phyloP scores from a whole-genome alignment of 495 filamentous ascomycete species.

The Lophiostoma macrostomum region DNA sequence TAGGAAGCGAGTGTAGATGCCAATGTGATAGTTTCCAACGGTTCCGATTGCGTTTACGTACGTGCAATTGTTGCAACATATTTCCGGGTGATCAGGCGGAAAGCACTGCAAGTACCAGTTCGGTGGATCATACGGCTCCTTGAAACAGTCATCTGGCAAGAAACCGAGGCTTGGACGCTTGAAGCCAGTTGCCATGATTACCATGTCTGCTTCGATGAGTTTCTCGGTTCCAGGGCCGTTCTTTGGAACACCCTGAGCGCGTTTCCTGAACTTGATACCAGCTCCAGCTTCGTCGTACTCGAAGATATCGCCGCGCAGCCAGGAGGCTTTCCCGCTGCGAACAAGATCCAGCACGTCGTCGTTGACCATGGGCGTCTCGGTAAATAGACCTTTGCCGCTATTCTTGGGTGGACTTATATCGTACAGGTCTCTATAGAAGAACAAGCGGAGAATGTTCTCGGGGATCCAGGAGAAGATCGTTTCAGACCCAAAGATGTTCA shows the following conservation, averaged over 20 bases:
- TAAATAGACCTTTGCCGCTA: constrained; percentile 65
- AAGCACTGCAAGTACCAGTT: constrained; percentile 89
- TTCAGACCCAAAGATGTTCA: constrained; percentile 79
- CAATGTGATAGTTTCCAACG: constrained; percentile 83
- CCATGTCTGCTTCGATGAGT: constrained; percentile 66
- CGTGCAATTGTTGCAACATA: constrained; percentile 80
- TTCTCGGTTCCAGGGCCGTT: constrained; percentile 65
- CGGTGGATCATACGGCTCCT: constrained; percentile 68
- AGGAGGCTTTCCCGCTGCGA: constrained; percentile 69
- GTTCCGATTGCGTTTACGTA: constrained; percentile 79
- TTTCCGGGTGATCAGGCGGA: constrained; percentile 60
- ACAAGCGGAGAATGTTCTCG: constrained; percentile 66
- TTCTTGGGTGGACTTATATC: constrained; percentile 61
- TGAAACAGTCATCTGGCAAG: constrained; percentile 67
- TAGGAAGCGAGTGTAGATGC: constrained; percentile 80
- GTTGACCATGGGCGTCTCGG: constrained; percentile 84
- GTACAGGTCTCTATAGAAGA: constrained; percentile 83
- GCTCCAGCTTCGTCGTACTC: constrained; percentile 62
- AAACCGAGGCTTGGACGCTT: constrained; percentile 69
- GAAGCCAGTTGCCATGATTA: constrained; percentile 82
- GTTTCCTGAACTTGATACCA: constrained; percentile 67
- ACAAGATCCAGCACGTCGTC: constrained; percentile 74
- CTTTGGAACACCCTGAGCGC: constrained; percentile 68
- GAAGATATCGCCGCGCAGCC: constrained; percentile 77
- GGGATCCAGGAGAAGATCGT: constrained; percentile 73